Evolutionary conservation across 345 rosid species (phyloP), one percentile per base, ranked within the genome.

Genomic region (Eucalyptus regnans): DNA sequence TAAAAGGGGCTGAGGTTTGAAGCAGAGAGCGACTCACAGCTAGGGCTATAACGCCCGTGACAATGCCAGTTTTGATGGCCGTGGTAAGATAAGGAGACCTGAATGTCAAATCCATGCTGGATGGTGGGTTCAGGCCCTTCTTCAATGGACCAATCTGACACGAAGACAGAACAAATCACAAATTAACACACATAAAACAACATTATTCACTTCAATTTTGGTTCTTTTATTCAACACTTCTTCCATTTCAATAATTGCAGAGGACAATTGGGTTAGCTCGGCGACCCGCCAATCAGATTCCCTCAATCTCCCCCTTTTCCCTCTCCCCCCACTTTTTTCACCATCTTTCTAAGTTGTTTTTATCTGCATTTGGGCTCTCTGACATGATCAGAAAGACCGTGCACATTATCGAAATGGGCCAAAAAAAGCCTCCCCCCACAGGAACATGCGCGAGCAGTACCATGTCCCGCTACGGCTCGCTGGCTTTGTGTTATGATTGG

Each of bases 51-150:
- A 96, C 90, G 66, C 99, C 99, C 7, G 98, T 96, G 91, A 96
- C 88, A 86, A 97, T 92, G 87, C 99, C 99, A 7, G 97, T 94
- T 90, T 96, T 95, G 84, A 95, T 86, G 7, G 97, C 96, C 14
- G 93, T 88, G 16, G 90, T 51, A 29, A 96, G 93, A 91, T 95
- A 91, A 44, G 97, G 93, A 17, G 93, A 90, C 83, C 90, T 91
- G 71, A 97, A 94, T 9, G 92, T 89, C 81, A 97, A 89, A 92
- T 96, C 94, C 66, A 94, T 91, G 54, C 95, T 79, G 15, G 99
- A 96, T 43, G 90, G 93, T 88, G 99, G 99, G 91, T 97, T 97
- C 79, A 97, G 86, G 80, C 99, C 99, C 89, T 94, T 96, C 95
- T 94, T 96, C 91, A 97, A 62, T 31, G 95, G 66, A 87, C 99